These are phyloP conservation scores for Sporothrix phasma DNA, from an alignment of 2,329 filamentous ascomycete genomes.

Conservation along the genomic window DNA sequence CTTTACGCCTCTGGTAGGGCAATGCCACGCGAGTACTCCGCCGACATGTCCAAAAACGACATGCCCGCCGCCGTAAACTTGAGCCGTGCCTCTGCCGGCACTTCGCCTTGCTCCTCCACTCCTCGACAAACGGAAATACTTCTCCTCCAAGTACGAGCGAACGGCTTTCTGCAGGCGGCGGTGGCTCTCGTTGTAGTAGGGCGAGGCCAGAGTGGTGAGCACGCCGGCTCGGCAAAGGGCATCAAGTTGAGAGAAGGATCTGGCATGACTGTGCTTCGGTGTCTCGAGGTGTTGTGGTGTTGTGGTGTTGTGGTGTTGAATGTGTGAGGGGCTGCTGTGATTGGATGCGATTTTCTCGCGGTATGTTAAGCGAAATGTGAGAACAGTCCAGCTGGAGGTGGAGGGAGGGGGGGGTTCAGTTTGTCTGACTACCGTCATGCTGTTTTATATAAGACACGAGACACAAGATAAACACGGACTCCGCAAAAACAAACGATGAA, in stretches of 20 bases:
- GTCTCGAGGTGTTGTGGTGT: not conserved
- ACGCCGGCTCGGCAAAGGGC: conserved; percentile 23
- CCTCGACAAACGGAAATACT: conserved; percentile 49
- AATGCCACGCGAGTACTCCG: conserved; percentile 30
- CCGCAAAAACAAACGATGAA: not conserved
- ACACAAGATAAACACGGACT: not conserved
- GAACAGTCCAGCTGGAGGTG: too few species aligned
- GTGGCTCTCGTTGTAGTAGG: conserved; percentile 56
- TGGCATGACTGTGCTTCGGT: not conserved
- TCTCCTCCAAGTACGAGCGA: conserved; percentile 48
- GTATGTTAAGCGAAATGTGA: too few species aligned
- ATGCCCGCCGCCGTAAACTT: conserved; percentile 32
- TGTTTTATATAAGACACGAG: not conserved
- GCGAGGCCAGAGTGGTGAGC: conserved; percentile 26
- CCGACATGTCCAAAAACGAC: conserved; percentile 28
- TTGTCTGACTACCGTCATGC: not conserved
- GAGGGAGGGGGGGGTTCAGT: too few species aligned
- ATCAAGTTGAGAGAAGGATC: not conserved
- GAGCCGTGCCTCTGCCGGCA: conserved; percentile 33
- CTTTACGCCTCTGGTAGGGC: conserved; percentile 36
- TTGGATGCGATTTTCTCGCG: too few species aligned
- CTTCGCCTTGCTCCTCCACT: conserved; percentile 51
- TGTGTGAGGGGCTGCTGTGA: too few species aligned
- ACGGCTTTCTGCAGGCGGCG: conserved; percentile 45
- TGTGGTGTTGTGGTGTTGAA: too few species aligned